phyloP scores from a whole-genome alignment of 176 grass and related monocot genomes.

The Aegilops speltoides region DNA sequence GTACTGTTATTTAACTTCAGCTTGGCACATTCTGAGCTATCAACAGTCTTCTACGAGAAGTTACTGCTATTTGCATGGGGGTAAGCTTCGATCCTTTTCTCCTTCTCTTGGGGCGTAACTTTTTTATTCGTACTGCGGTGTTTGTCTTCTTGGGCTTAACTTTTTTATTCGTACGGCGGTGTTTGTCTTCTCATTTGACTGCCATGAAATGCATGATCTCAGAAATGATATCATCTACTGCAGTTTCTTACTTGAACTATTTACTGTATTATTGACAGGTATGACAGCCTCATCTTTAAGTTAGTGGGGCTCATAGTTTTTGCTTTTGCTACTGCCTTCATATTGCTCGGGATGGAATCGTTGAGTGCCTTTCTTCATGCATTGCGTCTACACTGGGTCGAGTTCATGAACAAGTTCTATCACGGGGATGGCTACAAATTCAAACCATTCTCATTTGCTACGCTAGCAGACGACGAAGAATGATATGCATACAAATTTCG shows the following conservation, averaged over 20 bases:
- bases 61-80: slow-evolving; percentile 92
- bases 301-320: slow-evolving; percentile 70
- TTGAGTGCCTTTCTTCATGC: slow-evolving; percentile 96
- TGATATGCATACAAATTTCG: slow-evolving; percentile 49
- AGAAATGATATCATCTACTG: not conserved
- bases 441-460: slow-evolving; percentile 88
- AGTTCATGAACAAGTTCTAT: slow-evolving; percentile 98
- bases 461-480: slow-evolving; percentile 75
- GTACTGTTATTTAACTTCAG: slow-evolving; percentile 54
- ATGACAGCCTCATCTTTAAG: slow-evolving; percentile 66
- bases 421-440: slow-evolving; percentile 99
- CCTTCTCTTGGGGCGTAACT: not conserved
- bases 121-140: not conserved
- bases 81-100: slow-evolving; percentile 33
- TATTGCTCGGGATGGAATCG: slow-evolving; percentile 98
- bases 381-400: slow-evolving; percentile 98
- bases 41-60: slow-evolving; percentile 99
- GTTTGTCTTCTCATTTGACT: slow-evolving; percentile 1
- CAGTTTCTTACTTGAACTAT: slow-evolving; percentile 9
- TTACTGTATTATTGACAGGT: slow-evolving; percentile 62
- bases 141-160: not conserved
- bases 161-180: not conserved
- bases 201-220: not conserved
- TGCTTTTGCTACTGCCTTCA: slow-evolving; percentile 96
- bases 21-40: slow-evolving; percentile 96